A percentile compares a stretch with the other conserved stretches of the same genome.
phyloP scores from a whole-genome alignment of 2,329 filamentous ascomycete species.

The Lecanicillium sp. region DNA sequence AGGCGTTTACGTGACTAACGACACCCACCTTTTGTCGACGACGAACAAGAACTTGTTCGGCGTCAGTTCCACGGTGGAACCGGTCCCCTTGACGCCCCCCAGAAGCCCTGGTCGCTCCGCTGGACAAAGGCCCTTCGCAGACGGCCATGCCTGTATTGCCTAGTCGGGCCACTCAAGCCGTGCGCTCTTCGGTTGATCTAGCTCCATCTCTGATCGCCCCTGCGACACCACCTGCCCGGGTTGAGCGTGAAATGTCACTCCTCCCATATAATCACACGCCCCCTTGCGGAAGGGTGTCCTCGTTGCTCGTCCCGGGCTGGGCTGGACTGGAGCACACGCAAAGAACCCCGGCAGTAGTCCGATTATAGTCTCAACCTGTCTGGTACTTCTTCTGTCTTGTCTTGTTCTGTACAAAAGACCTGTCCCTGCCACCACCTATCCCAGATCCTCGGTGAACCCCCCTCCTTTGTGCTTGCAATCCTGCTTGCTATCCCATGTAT shows the following conservation, averaged over 20 bases:
- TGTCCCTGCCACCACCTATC: slow-evolving; percentile 13
- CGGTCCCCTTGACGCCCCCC: background rate
- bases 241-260: no score
- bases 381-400: slow-evolving; percentile 1
- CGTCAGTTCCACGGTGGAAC: slow-evolving; percentile 6
- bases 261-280: no score
- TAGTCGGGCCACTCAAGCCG: slow-evolving; percentile 29
- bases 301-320: background rate
- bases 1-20: no score
- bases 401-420: slow-evolving; percentile 9
- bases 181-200: slow-evolving; percentile 22
- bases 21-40: background rate
- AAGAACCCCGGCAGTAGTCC: background rate
- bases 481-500: no score
- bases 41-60: slow-evolving; percentile 10
- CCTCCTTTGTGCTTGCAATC: no score
- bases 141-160: no score
- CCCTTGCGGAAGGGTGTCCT: background rate
- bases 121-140: no score
- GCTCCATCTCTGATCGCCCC: slow-evolving; percentile 13
- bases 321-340: background rate
- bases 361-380: no score
- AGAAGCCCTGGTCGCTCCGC: no score
- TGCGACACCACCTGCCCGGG: slow-evolving; percentile 10
- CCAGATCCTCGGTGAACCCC: no score